phyloP scores from a whole-genome alignment of 2,329 filamentous ascomycete genomes.

The Trichoderma koningii region DNA sequence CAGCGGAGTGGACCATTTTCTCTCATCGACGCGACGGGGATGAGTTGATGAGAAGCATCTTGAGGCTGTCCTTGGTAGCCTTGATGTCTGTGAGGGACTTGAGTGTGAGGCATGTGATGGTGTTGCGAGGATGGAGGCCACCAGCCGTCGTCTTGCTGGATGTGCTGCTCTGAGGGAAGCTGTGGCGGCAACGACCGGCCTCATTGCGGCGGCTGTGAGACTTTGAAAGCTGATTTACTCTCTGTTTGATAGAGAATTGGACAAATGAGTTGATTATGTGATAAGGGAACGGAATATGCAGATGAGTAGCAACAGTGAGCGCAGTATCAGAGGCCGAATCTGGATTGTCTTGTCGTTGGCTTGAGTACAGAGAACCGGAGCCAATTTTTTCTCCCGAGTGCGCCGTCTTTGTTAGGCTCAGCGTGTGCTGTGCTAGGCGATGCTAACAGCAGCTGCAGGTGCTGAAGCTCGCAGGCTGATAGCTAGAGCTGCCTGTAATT shows the following conservation, averaged over 20 bases:
- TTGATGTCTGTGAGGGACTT: background rate
- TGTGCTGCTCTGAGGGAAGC: conserved; percentile 1
- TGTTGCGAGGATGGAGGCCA: background rate
- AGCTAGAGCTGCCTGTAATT: background rate
- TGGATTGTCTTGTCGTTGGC: background rate
- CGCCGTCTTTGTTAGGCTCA: background rate
- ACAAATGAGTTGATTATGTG: too few species aligned
- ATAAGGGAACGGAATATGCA: too few species aligned
- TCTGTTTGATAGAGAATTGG: background rate
- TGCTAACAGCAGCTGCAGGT: background rate
- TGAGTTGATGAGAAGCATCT: conserved; percentile 36
- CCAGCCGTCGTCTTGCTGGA: background rate
- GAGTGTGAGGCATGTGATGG: background rate
- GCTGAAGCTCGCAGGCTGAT: background rate
- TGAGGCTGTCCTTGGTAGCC: background rate
- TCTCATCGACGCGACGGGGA: conserved; percentile 41
- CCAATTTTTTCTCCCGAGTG: conserved; percentile 17
- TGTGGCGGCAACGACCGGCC: conserved; percentile 10
- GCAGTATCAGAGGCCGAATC: background rate
- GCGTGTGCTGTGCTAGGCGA: too few species aligned
- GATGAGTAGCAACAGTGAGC: too few species aligned
- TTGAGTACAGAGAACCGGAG: background rate
- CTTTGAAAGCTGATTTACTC: background rate
- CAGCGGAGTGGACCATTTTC: conserved; percentile 88
- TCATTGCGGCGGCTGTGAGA: conserved; percentile 19